Base-by-base conservation (phyloP, 768 basidiomycete genomes). In the Lentinula lateritia region DNA sequence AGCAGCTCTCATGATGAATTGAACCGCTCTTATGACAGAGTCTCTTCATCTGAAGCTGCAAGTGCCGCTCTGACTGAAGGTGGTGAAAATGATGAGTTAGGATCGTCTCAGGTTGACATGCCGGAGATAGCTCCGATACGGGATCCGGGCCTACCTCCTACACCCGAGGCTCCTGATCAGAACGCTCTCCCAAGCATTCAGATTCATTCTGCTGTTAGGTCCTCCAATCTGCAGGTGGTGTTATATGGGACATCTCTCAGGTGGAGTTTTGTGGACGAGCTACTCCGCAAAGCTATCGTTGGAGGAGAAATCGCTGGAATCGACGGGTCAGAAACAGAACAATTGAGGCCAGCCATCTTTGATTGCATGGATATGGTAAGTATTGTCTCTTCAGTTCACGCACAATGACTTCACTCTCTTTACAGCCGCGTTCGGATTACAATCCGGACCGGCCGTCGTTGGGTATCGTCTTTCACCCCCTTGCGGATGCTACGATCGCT, bases 191-290 rank as follows among this genome's bases (percentile, higher is more conserved):
- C n/a, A 39, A 63, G 46, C 56, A 48, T 46, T 20, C 55, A n/a
- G 23, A 23, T 56, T 10, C 8, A 43, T 10, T 55, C 32, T 48
- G 42, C 13, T 13, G 45, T 56, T 53, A 54, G 1, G 36, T 50
- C 41, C 55, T n/a, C 20, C 35, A 57, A 80, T 65, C 79, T 89
- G 66, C 82, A 85, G 68, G 77, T 92, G 65, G 74, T 84, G 53
- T 76, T 92, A n/a, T 90, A 90, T 71, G 89, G 89, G 34, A 72
- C 76, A 59, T 78, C 86, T 41, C 78, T 85, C 75, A 87, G 88
- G 72, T 85, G 85, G 85, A 73, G 77, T 42, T 79, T 90, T 66
- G 78, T 87, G 66, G 77, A 84, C 65, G 76, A 72, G 64, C 74
- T 92, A 38, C 69, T 90, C 67, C 78, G 80, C 71, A 88, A 84